Percentiles rank a stretch among this genome's conserved stretches.
Conservation (phyloP, 2,329 filamentous ascomycete genomes). For the Pyrenochaeta sp. region DNA sequence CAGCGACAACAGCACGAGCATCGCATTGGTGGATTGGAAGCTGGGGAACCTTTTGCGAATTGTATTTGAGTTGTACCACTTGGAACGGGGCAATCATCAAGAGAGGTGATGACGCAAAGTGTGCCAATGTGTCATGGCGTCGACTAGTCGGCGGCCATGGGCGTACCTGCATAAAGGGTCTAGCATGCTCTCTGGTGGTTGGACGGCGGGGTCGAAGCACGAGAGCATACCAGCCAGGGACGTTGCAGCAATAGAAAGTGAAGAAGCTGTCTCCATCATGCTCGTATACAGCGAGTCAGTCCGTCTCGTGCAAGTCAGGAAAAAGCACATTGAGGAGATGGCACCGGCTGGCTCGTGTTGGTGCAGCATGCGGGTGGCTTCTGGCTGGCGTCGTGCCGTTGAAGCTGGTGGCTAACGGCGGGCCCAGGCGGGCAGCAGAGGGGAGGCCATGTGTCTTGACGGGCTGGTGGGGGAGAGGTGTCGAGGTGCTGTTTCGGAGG, state of each 20-base stretch:
- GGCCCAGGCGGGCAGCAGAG: neutral
- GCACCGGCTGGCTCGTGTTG: slow-evolving; percentile 5
- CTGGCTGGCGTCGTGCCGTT: slow-evolving; percentile 7
- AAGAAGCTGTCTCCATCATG: too few species aligned
- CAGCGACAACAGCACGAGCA: too few species aligned
- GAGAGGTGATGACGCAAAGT: slow-evolving; percentile 2
- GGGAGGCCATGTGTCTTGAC: neutral
- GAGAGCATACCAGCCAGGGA: too few species aligned
- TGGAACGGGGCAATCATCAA: too few species aligned
- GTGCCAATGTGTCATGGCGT: slow-evolving; percentile 3
- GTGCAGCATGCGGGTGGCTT: slow-evolving; percentile 7
- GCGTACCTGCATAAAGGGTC: slow-evolving; percentile 2
- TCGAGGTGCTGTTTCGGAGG: neutral
- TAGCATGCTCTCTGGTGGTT: neutral
- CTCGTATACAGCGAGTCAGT: too few species aligned
- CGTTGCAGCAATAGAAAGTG: too few species aligned
- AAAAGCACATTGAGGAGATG: neutral
- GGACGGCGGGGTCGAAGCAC: neutral
- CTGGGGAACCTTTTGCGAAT: too few species aligned
- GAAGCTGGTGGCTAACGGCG: slow-evolving; percentile 9
- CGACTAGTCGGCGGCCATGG: slow-evolving; percentile 1
- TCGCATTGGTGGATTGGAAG: too few species aligned
- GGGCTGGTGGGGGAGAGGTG: neutral
- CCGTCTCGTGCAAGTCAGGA: neutral
- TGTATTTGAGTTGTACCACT: too few species aligned